phyloP scores from a whole-genome alignment of 257 asterid genomes.

The Plantago ovata region DNA sequence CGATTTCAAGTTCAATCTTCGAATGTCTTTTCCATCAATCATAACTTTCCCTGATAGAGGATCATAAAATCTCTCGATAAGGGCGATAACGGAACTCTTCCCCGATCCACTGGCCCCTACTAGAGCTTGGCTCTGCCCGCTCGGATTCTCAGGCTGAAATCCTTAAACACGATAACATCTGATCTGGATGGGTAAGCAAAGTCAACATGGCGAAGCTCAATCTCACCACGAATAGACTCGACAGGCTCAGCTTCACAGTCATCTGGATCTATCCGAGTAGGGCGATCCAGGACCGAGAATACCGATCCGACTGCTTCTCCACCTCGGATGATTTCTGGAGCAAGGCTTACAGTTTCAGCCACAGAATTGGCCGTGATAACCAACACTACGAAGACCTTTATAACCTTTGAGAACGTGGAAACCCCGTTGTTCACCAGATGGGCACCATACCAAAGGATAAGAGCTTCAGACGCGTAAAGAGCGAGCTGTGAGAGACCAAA shows the following conservation, averaged over 20 bases:
- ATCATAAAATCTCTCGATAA: conserved; percentile 85
- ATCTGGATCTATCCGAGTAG: conserved; percentile 77
- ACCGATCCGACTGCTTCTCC: conserved; percentile 98
- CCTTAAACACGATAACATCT: conserved; percentile 79
- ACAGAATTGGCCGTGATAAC: conserved; percentile 93
- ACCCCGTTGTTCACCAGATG: conserved; percentile 73
- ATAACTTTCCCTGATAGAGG: conserved; percentile 80
- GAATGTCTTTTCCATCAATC: conserved; percentile 88
- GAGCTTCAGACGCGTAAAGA: conserved; percentile 90
- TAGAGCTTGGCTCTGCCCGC: conserved; percentile 99
- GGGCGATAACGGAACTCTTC: conserved; percentile 76
- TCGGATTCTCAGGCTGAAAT: conserved; percentile 68
- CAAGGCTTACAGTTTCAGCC: conserved; percentile 93
- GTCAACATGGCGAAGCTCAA: conserved; percentile 89
- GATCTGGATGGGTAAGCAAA: conserved; percentile 93
- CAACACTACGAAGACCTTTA: conserved; percentile 87
- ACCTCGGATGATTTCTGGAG: conserved; percentile 90
- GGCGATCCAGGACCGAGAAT: conserved; percentile 78
- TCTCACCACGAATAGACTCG: conserved; percentile 77
- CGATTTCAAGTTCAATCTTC: conserved; percentile 69
- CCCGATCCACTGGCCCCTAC: conserved; percentile 99
- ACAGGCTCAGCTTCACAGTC: conserved; percentile 77
- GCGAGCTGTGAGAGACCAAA: conserved; percentile 97
- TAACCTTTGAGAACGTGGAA: conserved; percentile 90
- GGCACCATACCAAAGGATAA: conserved; percentile 89